Evolutionary conservation across 2,329 filamentous ascomycete species (phyloP).

Genomic region (Diplodia corticola): DNA sequence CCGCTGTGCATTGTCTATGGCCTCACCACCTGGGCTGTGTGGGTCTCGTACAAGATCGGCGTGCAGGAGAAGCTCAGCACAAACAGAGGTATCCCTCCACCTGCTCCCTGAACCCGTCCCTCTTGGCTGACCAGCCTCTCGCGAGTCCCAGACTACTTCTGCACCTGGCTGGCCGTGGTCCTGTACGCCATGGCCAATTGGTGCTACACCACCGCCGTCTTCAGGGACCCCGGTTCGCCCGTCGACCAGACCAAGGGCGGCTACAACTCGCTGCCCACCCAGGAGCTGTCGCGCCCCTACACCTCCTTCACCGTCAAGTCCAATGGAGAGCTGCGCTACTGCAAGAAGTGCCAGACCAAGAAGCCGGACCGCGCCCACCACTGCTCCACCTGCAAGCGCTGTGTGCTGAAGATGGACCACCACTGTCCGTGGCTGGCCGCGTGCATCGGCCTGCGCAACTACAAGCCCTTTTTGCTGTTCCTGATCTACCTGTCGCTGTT

Average conservation of each 20-base stretch:
- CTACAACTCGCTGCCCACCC: constrained; percentile 81
- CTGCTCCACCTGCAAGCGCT: constrained; percentile 90
- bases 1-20: constrained; percentile 88
- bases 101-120: background rate
- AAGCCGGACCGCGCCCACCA: constrained; percentile 97
- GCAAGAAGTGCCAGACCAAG: constrained; percentile 93
- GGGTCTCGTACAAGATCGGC: constrained; percentile 77
- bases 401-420: constrained; percentile 99
- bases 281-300: constrained; percentile 57
- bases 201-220: constrained; percentile 90
- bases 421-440: constrained; percentile 98
- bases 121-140: background rate
- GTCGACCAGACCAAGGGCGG: constrained; percentile 48
- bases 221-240: constrained; percentile 80
- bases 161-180: constrained; percentile 64
- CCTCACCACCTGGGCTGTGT: constrained; percentile 91
- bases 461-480: constrained; percentile 93
- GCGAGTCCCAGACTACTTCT: constrained; percentile 38
- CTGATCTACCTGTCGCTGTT: constrained; percentile 86
- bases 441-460: constrained; percentile 90
- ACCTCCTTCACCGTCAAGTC: constrained; percentile 90
- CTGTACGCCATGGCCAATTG: constrained; percentile 81
- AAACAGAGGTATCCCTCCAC: background rate
- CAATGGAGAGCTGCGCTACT: constrained; percentile 82
- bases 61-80: constrained; percentile 13